phyloP scores from a whole-genome alignment of 179 eudicot species.

The Beta macrorhiza region DNA sequence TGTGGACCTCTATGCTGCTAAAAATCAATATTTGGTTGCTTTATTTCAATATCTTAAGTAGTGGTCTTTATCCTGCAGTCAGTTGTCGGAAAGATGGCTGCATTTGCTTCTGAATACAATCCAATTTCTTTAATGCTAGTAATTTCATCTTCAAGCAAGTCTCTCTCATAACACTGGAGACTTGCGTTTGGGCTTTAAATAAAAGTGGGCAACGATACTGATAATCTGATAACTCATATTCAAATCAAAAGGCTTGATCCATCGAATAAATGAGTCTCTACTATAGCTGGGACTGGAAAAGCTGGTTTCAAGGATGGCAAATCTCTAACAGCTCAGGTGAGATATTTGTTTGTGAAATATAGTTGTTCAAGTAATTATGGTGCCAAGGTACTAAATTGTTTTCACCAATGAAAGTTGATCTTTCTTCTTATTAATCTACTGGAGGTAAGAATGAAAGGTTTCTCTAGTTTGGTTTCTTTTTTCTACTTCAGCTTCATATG shows the following conservation, averaged over 20 bases:
- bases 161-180: background rate
- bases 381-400: background rate
- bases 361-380: background rate
- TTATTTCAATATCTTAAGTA: background rate
- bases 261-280: slow-evolving; percentile 61
- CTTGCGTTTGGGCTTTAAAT: background rate
- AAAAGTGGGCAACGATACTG: background rate
- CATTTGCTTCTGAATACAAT: background rate
- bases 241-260: slow-evolving; percentile 92
- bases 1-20: background rate
- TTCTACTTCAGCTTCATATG: background rate
- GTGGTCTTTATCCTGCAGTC: background rate
- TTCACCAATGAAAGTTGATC: background rate
- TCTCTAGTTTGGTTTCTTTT: background rate
- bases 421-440: background rate
- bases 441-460: background rate
- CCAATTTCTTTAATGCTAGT: background rate
- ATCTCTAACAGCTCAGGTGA: slow-evolving; percentile 76
- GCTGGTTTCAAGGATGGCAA: slow-evolving; percentile 95
- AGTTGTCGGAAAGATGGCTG: slow-evolving; percentile 1
- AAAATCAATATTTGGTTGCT: background rate
- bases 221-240: slow-evolving; percentile 11
- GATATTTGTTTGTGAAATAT: slow-evolving; percentile 13
- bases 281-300: slow-evolving; percentile 81
- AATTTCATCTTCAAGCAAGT: background rate